Conservation (phyloP, 106 monocot genomes). For the Dendrobium huoshanense region DNA sequence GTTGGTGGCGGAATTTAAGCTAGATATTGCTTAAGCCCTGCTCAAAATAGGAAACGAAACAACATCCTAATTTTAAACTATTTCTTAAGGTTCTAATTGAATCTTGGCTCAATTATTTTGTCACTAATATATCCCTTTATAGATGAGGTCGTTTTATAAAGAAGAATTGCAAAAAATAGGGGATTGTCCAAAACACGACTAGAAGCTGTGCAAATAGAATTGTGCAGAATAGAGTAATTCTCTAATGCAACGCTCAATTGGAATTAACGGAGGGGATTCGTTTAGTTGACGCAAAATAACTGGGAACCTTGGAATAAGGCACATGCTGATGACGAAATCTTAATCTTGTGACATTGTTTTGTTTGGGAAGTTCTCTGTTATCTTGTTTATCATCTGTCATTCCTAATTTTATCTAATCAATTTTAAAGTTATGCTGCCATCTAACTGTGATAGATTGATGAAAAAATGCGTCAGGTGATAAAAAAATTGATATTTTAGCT, state of each 20-base stretch:
- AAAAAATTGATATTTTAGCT: neutral
- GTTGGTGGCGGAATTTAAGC: too few relatives aligned
- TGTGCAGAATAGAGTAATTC: neutral
- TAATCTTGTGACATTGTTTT: neutral
- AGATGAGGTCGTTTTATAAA: neutral
- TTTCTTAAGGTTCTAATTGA: too few relatives aligned
- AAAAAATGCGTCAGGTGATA: neutral
- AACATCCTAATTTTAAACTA: too few relatives aligned
- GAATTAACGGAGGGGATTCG: too few relatives aligned
- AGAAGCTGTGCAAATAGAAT: neutral
- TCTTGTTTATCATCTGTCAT: neutral
- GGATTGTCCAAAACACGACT: neutral
- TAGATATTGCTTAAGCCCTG: too few relatives aligned
- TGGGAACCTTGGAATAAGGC: too few relatives aligned
- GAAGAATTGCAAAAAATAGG: neutral
- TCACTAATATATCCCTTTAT: neutral
- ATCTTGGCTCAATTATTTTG: too few relatives aligned
- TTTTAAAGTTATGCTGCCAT: neutral
- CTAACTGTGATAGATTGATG: neutral
- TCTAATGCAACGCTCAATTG: neutral
- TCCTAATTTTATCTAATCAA: neutral
- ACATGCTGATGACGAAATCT: neutral
- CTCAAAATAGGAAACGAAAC: too few relatives aligned
- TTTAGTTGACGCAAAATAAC: too few relatives aligned
- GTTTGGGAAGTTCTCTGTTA: neutral